These are phyloP conservation scores for Malassezia pachydermatis DNA, from an alignment of 1,284 basidiomycete species.

Conservation along the genomic window DNA sequence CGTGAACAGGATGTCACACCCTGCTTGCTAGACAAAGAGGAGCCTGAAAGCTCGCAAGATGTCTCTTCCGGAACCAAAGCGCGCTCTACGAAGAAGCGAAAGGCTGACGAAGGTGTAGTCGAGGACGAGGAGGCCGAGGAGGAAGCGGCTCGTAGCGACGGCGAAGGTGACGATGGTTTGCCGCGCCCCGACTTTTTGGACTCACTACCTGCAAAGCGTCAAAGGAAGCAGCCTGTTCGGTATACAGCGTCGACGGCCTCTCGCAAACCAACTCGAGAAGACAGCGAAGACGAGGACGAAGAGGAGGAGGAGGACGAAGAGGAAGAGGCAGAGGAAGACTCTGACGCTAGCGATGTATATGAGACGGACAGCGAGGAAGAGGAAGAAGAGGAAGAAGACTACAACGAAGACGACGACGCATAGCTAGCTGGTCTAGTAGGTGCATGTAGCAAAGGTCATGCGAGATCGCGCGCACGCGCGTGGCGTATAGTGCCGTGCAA, in stretches of 20 bases:
- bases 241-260: not conserved
- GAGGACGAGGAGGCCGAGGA: not conserved
- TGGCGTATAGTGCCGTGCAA: no score
- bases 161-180: conserved; percentile 1
- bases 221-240: conserved; percentile 1
- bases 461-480: no score
- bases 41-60: not conserved
- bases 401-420: conserved; percentile 7
- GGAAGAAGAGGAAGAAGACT: conserved; percentile 7
- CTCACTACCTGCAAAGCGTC: conserved; percentile 11
- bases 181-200: not conserved
- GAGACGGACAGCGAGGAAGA: not conserved
- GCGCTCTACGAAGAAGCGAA: no score
- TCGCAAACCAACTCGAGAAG: not conserved
- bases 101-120: not conserved
- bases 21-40: conserved; percentile 4
- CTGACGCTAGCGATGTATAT: not conserved
- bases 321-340: conserved; percentile 6
- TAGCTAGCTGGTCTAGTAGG: not conserved
- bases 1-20: conserved; percentile 14
- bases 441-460: not conserved
- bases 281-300: not conserved
- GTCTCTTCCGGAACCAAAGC: no score
- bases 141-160: not conserved
- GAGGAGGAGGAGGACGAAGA: not conserved